These are phyloP conservation scores for Fusarium sp. DNA, from an alignment of 2,329 filamentous ascomycete genomes.

Conservation along the genomic window DNA sequence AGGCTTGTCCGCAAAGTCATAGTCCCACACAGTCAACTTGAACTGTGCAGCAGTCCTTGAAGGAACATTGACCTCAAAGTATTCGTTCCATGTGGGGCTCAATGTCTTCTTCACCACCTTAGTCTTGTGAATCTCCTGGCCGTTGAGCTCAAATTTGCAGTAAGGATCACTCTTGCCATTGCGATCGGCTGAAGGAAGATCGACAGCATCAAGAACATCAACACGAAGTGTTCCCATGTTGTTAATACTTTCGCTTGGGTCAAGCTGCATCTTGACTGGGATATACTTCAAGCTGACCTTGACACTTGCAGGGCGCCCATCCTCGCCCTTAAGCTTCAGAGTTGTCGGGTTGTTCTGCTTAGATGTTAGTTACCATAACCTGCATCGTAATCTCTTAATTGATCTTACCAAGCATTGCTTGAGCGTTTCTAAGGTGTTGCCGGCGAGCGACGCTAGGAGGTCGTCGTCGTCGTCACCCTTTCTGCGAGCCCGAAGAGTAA, in stretches of 20 bases:
- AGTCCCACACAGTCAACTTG: conserved; percentile 86
- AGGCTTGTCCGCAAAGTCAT: conserved; percentile 95
- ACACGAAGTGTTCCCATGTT: conserved; percentile 96
- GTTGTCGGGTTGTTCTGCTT: conserved; percentile 86
- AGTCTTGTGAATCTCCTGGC: conserved; percentile 91
- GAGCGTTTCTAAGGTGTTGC: conserved; percentile 86
- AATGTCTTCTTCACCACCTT: conserved; percentile 97
- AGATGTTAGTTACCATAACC: neutral
- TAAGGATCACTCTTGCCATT: conserved; percentile 98
- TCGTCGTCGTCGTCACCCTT: conserved; percentile 81
- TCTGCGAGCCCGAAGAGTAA: conserved; percentile 87
- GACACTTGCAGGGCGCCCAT: conserved; percentile 77
- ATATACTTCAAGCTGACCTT: conserved; percentile 95
- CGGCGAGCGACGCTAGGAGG: conserved; percentile 82
- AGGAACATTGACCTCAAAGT: conserved; percentile 84
- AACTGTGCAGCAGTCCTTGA: conserved; percentile 89
- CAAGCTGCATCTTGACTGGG: conserved; percentile 91
- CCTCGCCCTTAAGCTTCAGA: conserved; percentile 80
- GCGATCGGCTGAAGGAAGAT: conserved; percentile 92
- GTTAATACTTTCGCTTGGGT: conserved; percentile 97
- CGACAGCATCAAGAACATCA: conserved; percentile 86
- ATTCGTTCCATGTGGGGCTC: conserved; percentile 95
- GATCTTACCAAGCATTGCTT: conserved; percentile 82
- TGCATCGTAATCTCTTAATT: too few species aligned
- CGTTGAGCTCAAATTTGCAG: conserved; percentile 93